Conservation (phyloP, 768 basidiomycete genomes). For the Boletus rubropictus region DNA sequence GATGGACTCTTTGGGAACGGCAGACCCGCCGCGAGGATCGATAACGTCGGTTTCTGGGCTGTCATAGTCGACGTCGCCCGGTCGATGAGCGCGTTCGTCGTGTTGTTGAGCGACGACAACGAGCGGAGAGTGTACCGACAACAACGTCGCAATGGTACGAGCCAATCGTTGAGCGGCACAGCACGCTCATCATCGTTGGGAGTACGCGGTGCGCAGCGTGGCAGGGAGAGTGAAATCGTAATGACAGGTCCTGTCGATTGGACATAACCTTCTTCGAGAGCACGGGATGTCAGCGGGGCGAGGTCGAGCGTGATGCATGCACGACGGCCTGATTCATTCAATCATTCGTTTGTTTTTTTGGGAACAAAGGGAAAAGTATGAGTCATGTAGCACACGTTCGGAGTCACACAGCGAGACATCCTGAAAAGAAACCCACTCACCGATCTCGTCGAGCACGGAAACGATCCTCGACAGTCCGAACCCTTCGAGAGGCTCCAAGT, state of each 20-base stretch:
- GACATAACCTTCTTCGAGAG: constrained; percentile 35
- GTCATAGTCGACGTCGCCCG: constrained; percentile 26
- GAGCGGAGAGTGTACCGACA: constrained; percentile 43
- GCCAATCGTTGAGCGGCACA: constrained; percentile 30
- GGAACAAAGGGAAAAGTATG: too few relatives aligned
- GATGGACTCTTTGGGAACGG: constrained; percentile 75
- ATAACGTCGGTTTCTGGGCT: constrained; percentile 32
- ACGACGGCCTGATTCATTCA: constrained; percentile 14
- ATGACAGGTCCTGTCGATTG: constrained; percentile 31
- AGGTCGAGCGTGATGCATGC: constrained; percentile 44
- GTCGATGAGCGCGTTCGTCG: constrained; percentile 24
- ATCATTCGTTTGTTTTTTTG: not conserved
- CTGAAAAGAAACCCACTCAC: constrained; percentile 3
- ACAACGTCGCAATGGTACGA: constrained; percentile 49
- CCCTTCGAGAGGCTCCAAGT: constrained; percentile 41
- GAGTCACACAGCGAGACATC: not conserved
- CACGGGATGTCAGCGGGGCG: constrained; percentile 39
- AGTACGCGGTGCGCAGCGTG: constrained; percentile 12
- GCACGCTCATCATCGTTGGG: not conserved
- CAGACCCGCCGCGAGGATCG: constrained; percentile 39
- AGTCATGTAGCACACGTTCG: not conserved
- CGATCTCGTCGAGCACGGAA: constrained; percentile 36
- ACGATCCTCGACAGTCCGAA: constrained; percentile 48
- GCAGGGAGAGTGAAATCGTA: constrained; percentile 35
- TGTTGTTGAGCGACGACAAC: constrained; percentile 31